Percentiles rank a stretch among this genome's conserved stretches.
phyloP scores from a whole-genome alignment of 1,284 basidiomycete species.

The Violaceomyces palustris region DNA sequence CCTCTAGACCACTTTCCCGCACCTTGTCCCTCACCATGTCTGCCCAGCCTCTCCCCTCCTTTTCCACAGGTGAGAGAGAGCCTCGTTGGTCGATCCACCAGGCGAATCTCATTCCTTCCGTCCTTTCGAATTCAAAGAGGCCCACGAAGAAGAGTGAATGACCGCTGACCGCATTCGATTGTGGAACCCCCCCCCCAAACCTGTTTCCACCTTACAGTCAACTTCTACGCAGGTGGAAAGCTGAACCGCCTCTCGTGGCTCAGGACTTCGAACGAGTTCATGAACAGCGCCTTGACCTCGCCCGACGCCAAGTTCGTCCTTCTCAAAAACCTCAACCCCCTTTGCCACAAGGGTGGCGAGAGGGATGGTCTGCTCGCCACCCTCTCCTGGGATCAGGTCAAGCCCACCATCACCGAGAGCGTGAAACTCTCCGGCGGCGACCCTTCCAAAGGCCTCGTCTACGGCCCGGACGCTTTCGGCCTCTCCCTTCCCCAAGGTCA shows the following conservation, averaged over 20 bases:
- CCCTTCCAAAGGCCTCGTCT: constrained; percentile 11
- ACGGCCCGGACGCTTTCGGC: constrained; percentile 37
- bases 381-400: constrained; percentile 48
- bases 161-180: too few relatives aligned
- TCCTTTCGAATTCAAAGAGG: too few relatives aligned
- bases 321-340: constrained; percentile 48
- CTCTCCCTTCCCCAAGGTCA: too few relatives aligned
- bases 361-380: constrained; percentile 31
- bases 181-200: too few relatives aligned
- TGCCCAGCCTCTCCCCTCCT: too few relatives aligned
- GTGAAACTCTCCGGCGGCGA: constrained; percentile 16
- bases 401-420: constrained; percentile 23
- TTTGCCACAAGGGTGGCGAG: constrained; percentile 31
- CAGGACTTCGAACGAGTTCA: constrained; percentile 45
- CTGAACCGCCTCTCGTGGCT: constrained; percentile 51
- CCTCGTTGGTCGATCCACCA: too few relatives aligned
- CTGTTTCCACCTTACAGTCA: too few relatives aligned
- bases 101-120: too few relatives aligned
- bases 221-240: constrained; percentile 42
- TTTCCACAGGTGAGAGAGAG: too few relatives aligned
- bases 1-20: too few relatives aligned
- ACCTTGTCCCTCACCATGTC: too few relatives aligned
- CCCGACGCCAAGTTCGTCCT: constrained; percentile 47
- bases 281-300: constrained; percentile 47
- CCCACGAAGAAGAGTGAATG: too few relatives aligned